phyloP scores from a whole-genome alignment of 805 yeast species.

The Candida ovalis region DNA sequence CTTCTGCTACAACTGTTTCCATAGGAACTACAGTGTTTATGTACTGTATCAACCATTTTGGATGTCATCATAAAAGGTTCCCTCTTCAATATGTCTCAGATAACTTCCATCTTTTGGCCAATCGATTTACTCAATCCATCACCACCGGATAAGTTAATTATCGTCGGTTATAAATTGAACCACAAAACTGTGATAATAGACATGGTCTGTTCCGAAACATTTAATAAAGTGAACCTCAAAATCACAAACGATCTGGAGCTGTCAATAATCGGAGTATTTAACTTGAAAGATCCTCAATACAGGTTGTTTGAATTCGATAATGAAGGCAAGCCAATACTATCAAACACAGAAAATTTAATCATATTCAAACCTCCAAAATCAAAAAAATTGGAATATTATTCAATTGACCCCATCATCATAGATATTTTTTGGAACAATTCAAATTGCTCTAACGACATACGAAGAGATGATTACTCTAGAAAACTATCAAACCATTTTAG shows the following conservation, averaged over 20 bases:
- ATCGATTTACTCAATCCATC: constrained; percentile 17
- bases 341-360: constrained; percentile 32
- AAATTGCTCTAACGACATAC: constrained; percentile 8
- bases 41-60: no score
- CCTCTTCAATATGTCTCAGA: neutral
- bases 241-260: constrained; percentile 20
- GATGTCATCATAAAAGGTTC: neutral
- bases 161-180: constrained; percentile 27
- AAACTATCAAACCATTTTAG: constrained; percentile 27
- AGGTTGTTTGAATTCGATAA: constrained; percentile 16
- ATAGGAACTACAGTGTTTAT: no score
- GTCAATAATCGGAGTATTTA: constrained; percentile 26
- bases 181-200: constrained; percentile 26
- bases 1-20: no score
- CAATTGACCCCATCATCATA: constrained; percentile 68
- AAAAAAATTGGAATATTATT: constrained; percentile 68
- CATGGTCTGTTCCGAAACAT: constrained; percentile 14
- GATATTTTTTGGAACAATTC: constrained; percentile 41
- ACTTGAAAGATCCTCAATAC: constrained; percentile 16
- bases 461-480: constrained; percentile 22
- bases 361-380: constrained; percentile 72
- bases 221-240: constrained; percentile 13
- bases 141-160: constrained; percentile 11
- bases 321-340: constrained; percentile 13
- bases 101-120: constrained; percentile 30